Conservation (phyloP, 1,139 yeast species). For the Candida freyschussii region DNA sequence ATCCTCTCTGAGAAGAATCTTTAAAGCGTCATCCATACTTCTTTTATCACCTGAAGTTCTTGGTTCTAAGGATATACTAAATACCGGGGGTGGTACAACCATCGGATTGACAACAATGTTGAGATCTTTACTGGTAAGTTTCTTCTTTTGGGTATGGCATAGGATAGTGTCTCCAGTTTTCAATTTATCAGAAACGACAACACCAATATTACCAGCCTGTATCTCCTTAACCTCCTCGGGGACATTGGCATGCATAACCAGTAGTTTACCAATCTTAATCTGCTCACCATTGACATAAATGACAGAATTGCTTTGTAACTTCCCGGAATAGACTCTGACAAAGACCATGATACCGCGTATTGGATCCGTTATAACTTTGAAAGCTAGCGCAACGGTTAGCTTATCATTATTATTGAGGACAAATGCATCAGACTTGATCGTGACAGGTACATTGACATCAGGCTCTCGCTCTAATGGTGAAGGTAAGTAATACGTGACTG, state of each 20-base stretch:
- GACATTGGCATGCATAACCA: slow-evolving; percentile 84
- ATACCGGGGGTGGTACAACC: slow-evolving; percentile 86
- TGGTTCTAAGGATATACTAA: slow-evolving; percentile 83
- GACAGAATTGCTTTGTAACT: slow-evolving; percentile 53
- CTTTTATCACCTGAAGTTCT: slow-evolving; percentile 74
- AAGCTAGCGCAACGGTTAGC: slow-evolving; percentile 77
- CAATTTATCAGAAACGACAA: slow-evolving; percentile 55
- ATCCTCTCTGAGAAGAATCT: slow-evolving; percentile 70
- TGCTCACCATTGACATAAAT: slow-evolving; percentile 60
- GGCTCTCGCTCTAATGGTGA: slow-evolving; percentile 72
- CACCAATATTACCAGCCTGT: slow-evolving; percentile 84
- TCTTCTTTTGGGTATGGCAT: slow-evolving; percentile 35
- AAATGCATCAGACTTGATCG: slow-evolving; percentile 43
- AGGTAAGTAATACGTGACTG: slow-evolving; percentile 72
- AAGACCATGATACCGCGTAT: slow-evolving; percentile 81
- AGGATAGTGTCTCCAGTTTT: slow-evolving; percentile 89
- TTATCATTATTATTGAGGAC: slow-evolving; percentile 51
- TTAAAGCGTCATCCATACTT: slow-evolving; percentile 61
- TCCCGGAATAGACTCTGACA: slow-evolving; percentile 84
- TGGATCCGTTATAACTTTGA: slow-evolving; percentile 85
- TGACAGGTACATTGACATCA: slow-evolving; percentile 37
- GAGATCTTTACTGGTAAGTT: slow-evolving; percentile 37
- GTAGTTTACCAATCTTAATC: slow-evolving; percentile 60
- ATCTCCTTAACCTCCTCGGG: slow-evolving; percentile 66
- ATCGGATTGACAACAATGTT: slow-evolving; percentile 67